Conservation (phyloP, 2,329 filamentous ascomycete genomes). For the Talaromyces verruculosus region DNA sequence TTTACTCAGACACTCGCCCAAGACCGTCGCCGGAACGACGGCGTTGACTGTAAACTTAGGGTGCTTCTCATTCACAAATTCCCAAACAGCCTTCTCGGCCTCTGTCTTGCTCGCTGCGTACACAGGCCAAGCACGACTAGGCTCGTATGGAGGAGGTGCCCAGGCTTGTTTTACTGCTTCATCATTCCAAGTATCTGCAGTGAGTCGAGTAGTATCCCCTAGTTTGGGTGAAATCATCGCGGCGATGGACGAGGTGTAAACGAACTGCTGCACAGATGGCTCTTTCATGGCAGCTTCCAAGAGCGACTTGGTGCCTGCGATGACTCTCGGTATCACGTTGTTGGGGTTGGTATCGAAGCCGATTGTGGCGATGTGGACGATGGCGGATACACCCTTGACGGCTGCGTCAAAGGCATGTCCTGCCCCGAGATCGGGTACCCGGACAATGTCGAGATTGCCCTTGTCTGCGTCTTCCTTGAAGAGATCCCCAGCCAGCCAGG, state of each 20-base stretch:
- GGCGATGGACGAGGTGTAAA: slow-evolving; percentile 15
- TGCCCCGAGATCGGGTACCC: slow-evolving; percentile 3
- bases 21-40: not conserved
- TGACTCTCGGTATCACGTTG: slow-evolving; percentile 7
- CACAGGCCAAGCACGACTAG: not conserved
- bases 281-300: slow-evolving; percentile 5
- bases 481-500: slow-evolving; percentile 10
- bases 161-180: slow-evolving; percentile 5
- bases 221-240: not conserved
- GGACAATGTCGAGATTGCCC: not conserved
- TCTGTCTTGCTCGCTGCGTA: slow-evolving; percentile 14
- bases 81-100: slow-evolving; percentile 15
- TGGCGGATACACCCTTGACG: slow-evolving; percentile 13
- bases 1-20: slow-evolving; percentile 11
- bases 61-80: not conserved
- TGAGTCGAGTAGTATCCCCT: slow-evolving; percentile 2
- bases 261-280: slow-evolving; percentile 11
- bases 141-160: slow-evolving; percentile 16
- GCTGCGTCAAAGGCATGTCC: slow-evolving; percentile 15
- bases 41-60: not conserved
- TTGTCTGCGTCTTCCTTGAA: slow-evolving; percentile 3
- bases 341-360: slow-evolving; percentile 13
- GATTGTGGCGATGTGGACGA: slow-evolving; percentile 13
- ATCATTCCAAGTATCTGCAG: slow-evolving; percentile 7
- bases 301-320: not conserved